Base-by-base conservation (phyloP, 108 stramenopile species). In the Fragilaria crotonensis region DNA sequence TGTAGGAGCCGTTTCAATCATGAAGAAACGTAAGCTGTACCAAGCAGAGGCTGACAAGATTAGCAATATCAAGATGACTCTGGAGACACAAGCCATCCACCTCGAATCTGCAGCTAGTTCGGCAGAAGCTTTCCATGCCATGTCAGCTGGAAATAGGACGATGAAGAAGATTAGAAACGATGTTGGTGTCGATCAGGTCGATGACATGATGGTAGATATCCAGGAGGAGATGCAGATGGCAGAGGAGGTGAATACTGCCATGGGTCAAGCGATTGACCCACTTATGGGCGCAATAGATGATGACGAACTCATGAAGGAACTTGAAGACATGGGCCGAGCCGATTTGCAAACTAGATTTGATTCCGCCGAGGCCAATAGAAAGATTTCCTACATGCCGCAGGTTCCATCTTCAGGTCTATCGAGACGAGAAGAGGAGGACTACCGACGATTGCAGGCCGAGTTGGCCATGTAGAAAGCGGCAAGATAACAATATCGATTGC, bases 21-120 rank as follows among this genome's bases (percentile, higher is more conserved):
- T 93, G n/a, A 93, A 90, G 68, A 69, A 80, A 29, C 88, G 88
- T 73, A 93, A 89, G 60, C 70, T 93, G 55, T 89, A 85, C 60
- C 85, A 93, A 60, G 72, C 77, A 30, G 89, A 93, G 57, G 70
- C 88, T 45, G 84, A 84, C 66, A 93, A 93, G 71, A 85, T 93
- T 32, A 66, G 77, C 41, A 88, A 88, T 52, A 79, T 87, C 27
- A 73, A 84, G 56, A 73, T 81, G 77, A 87, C 81, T 22, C 66
- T 87, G 28, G 81, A 83, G 66, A 71, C 63, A 22, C 86, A 92
- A 72, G 84, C 85, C 3, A 84, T 90, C 59, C 76, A 83, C 45
- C 71, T 93, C 47, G 91, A 93, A 75, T 83, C 81, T 0, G 81
- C 88, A 5, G 72, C 74, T 25, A 75, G 70, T 47, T 87, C 90